Evolutionary conservation across 2,329 filamentous ascomycete species (phyloP).

Genomic region (Alternaria ethzedia): DNA sequence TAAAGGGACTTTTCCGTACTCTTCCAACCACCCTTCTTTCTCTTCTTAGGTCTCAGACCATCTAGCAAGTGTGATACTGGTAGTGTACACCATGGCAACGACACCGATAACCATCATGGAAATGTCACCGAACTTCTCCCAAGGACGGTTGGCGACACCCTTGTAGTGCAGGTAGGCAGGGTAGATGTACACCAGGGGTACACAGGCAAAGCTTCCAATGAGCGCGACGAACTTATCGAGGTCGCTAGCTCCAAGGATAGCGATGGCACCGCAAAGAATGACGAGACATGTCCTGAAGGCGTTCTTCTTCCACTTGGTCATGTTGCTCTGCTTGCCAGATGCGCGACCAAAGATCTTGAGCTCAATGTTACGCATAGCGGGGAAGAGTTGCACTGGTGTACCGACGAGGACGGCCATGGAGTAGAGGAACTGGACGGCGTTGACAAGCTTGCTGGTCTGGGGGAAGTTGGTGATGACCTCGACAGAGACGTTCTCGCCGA

Average conservation of each 20-base stretch:
- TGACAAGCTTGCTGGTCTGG: constrained; percentile 73
- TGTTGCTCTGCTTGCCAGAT: constrained; percentile 68
- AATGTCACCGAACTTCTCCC: constrained; percentile 65
- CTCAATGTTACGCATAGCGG: constrained; percentile 74
- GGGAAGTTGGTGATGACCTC: constrained; percentile 80
- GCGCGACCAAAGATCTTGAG: constrained; percentile 68
- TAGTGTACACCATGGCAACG: constrained; percentile 76
- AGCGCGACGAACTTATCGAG: constrained; percentile 77
- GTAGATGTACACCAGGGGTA: constrained; percentile 79
- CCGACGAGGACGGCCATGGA: constrained; percentile 75
- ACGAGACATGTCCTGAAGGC: constrained; percentile 65
- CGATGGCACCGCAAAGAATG: constrained; percentile 64
- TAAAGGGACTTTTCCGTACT: not conserved
- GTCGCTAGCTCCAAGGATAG: constrained; percentile 70
- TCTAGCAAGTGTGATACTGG: constrained; percentile 62
- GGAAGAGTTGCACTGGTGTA: constrained; percentile 77
- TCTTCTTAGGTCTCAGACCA: constrained; percentile 30
- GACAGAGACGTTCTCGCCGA: constrained; percentile 71
- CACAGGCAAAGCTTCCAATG: constrained; percentile 75
- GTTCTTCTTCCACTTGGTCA: constrained; percentile 81
- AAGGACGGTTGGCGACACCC: constrained; percentile 65
- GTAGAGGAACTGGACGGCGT: constrained; percentile 77
- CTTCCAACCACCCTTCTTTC: not conserved
- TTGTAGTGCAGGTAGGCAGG: constrained; percentile 74
- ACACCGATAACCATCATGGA: constrained; percentile 69